These are phyloP conservation scores for Spencermartinsiella europaea DNA, from an alignment of 805 yeast species.

Conservation along the genomic window DNA sequence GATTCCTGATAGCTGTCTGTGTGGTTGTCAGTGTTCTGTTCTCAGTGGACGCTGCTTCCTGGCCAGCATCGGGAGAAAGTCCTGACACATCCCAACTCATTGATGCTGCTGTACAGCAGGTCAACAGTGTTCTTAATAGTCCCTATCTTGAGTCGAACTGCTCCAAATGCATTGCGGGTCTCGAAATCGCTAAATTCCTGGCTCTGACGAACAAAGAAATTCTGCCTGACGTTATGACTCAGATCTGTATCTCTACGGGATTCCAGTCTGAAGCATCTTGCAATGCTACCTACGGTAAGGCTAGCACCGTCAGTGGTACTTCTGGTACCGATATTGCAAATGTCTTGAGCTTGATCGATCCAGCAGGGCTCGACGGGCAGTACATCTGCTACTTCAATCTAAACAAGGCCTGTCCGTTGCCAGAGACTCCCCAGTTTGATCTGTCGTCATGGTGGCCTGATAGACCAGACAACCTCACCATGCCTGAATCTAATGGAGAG, in stretches of 20 bases:
- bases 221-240: constrained; percentile 4
- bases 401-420: constrained; percentile 47
- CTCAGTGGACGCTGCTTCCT: neutral
- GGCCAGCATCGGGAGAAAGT: neutral
- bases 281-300: neutral
- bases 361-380: constrained; percentile 50
- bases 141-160: constrained; percentile 4
- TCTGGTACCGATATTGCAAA: constrained; percentile 43
- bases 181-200: constrained; percentile 9
- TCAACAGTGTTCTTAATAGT: constrained; percentile 2
- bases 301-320: constrained; percentile 8
- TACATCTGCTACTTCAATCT: constrained; percentile 55
- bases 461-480: constrained; percentile 21
- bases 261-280: neutral
- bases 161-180: constrained; percentile 10
- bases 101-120: constrained; percentile 2
- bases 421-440: constrained; percentile 48
- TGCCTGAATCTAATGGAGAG: constrained; percentile 25
- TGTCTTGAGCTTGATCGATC: constrained; percentile 47
- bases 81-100: neutral
- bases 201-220: constrained; percentile 9
- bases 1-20: neutral
- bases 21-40: neutral
- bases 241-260: constrained; percentile 2
- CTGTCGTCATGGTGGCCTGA: constrained; percentile 41